These are phyloP conservation scores for Xylariaceae sp. DNA, from an alignment of 2,329 filamentous ascomycete species.

Conservation along the genomic window DNA sequence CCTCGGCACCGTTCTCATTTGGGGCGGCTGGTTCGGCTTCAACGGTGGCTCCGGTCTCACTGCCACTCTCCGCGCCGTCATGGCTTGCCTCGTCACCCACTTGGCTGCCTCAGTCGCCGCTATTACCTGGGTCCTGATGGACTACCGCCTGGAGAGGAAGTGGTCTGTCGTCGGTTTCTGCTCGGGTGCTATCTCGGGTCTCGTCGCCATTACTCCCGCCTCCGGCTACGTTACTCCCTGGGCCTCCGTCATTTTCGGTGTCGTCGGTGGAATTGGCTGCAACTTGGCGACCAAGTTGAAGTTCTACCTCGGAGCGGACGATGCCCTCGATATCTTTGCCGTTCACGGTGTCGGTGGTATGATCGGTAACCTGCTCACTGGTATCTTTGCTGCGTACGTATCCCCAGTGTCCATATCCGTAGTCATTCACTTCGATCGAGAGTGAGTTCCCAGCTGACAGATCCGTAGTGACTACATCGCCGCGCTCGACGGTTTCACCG, in stretches of 20 bases:
- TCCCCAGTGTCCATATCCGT: not conserved
- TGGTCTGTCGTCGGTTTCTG: slow-evolving; percentile 94
- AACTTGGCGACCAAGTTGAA: slow-evolving; percentile 85
- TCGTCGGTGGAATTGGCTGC: slow-evolving; percentile 60
- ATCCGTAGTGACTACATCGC: slow-evolving; percentile 59
- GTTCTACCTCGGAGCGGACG: slow-evolving; percentile 70
- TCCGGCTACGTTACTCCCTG: slow-evolving; percentile 73
- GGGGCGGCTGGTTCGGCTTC: slow-evolving; percentile 97
- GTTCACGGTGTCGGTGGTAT: slow-evolving; percentile 84
- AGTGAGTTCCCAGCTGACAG: slow-evolving; percentile 9
- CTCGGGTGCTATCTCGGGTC: slow-evolving; percentile 78
- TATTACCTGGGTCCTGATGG: slow-evolving; percentile 77
- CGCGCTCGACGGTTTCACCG: slow-evolving; percentile 61
- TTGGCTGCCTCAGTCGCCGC: slow-evolving; percentile 76
- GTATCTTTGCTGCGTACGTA: slow-evolving; percentile 65
- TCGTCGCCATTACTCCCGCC: slow-evolving; percentile 81
- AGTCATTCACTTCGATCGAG: not conserved
- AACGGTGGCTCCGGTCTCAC: slow-evolving; percentile 79
- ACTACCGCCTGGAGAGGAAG: slow-evolving; percentile 87
- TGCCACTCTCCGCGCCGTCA: slow-evolving; percentile 80
- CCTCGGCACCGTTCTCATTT: slow-evolving; percentile 69
- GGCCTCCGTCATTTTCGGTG: slow-evolving; percentile 53
- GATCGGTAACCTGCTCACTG: slow-evolving; percentile 72
- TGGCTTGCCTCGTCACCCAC: slow-evolving; percentile 87
- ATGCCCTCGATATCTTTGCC: slow-evolving; percentile 85